These are phyloP conservation scores for Ascochyta fabae DNA, from an alignment of 2,329 filamentous ascomycete genomes.

Conservation along the genomic window DNA sequence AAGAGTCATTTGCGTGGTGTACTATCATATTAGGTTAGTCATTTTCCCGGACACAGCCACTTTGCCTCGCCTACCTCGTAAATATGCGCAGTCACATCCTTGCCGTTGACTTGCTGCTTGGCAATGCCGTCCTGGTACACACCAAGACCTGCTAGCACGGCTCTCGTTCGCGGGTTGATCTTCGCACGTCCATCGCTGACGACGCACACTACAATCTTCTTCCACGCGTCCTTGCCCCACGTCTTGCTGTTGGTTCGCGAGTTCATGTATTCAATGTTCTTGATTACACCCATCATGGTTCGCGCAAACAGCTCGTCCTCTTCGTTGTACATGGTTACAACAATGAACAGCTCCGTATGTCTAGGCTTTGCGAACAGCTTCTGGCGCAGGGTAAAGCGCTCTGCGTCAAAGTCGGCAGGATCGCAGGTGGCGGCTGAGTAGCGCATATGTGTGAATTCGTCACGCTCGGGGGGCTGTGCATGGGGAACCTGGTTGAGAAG, in stretches of 20 bases:
- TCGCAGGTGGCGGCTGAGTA: conserved; percentile 96
- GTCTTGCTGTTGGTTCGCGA: conserved; percentile 91
- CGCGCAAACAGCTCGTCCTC: conserved; percentile 95
- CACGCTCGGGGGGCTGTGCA: conserved; percentile 75
- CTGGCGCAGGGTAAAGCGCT: conserved; percentile 91
- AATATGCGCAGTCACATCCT: conserved; percentile 95
- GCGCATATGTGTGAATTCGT: conserved; percentile 89
- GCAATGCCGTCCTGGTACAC: conserved; percentile 98
- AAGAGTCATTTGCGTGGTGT: conserved; percentile 85
- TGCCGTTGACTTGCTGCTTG: conserved; percentile 95
- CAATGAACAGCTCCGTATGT: conserved; percentile 94
- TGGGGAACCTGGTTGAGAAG: conserved; percentile 88
- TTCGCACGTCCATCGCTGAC: conserved; percentile 97
- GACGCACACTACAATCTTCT: conserved; percentile 98
- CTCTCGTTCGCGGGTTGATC: conserved; percentile 91
- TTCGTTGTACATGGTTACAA: conserved; percentile 99
- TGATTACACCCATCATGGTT: conserved; percentile 96
- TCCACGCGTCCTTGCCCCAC: conserved; percentile 98
- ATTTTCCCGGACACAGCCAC: conserved; percentile 6
- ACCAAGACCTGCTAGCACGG: conserved; percentile 88
- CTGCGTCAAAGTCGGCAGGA: conserved; percentile 82
- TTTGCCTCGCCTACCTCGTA: conserved; percentile 64
- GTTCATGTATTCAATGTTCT: conserved; percentile 99
- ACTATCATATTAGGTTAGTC: conserved; percentile 50
- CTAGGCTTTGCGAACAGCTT: conserved; percentile 89